These are phyloP conservation scores for Nicotiana sylvestris DNA, from an alignment of 257 asterid genomes.

Conservation along the genomic window DNA sequence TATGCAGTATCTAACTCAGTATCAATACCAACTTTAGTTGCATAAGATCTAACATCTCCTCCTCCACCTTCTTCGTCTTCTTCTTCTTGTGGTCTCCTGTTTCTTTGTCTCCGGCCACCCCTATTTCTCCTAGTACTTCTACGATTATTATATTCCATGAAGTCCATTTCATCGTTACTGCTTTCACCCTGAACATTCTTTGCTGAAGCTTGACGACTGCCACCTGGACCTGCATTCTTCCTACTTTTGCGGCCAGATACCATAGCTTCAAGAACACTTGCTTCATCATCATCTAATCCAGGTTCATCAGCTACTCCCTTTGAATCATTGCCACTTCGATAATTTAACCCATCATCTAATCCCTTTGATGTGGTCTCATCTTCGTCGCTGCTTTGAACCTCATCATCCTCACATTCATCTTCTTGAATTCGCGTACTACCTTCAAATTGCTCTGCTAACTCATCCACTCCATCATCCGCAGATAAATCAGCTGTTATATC, in stretches of 20 bases:
- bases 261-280: conserved; percentile 77
- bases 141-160: conserved; percentile 66
- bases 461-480: conserved; percentile 48
- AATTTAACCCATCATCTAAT: background rate
- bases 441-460: conserved; percentile 44
- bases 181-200: conserved; percentile 30
- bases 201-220: conserved; percentile 33
- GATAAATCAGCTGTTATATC: conserved; percentile 41
- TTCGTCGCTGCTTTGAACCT: conserved; percentile 31
- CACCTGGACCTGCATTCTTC: conserved; percentile 28
- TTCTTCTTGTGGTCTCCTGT: conserved; percentile 40
- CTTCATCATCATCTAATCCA: conserved; percentile 59
- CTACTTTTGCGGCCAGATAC: conserved; percentile 49
- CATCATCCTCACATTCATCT: conserved; percentile 34
- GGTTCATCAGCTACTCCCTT: conserved; percentile 21
- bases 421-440: conserved; percentile 35
- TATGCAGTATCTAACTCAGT: conserved; percentile 29
- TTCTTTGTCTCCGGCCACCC: conserved; percentile 63
- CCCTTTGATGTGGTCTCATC: conserved; percentile 6
- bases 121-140: conserved; percentile 59
- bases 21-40: conserved; percentile 16
- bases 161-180: conserved; percentile 58
- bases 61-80: conserved; percentile 13
- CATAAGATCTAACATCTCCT: conserved; percentile 8
- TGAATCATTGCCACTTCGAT: conserved; percentile 22